Base-by-base conservation (phyloP, 495 filamentous ascomycete species). In the Pyrenopolyporus hunteri region DNA sequence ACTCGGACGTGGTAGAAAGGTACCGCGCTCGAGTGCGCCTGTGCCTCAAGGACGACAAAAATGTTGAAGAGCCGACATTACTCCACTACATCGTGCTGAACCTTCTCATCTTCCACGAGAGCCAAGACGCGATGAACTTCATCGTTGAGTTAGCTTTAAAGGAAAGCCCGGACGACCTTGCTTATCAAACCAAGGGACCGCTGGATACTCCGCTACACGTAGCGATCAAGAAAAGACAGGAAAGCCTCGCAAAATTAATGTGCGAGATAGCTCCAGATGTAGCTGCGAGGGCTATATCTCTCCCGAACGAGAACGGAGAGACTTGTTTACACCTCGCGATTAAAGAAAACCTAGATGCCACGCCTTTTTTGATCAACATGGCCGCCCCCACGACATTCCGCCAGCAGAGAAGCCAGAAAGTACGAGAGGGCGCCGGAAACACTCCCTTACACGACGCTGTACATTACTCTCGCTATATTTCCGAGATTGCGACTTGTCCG, bases 271-370 rank as follows among this genome's bases (percentile, higher is more conserved):
- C 44, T 25, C 54, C 54, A 16, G 28, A 9, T 20, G 54, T 48
- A 11, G 54, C 54, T 39, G 54, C 54, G 7, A 57, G 48, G 25
- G 54, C 54, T 6, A 57, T 57, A 39, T 57, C 54, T n/a, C 35
- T 57, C 1, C 43, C 47, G 23, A 57, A 57, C n/a, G 54, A 57
- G 20, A 57, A 48, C 11, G 54, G 54, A 22, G 54, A 57, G 33
- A 48, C 54, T 1, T 57, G 54, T 14, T 48, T 57, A 25, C 54
- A 57, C 23, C 33, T 57, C 31, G 43, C 43, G 1, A 57, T 48
- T 23, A 57, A 57, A 17, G 54, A 57, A 10, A 57, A 48, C 26
- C 32, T 48, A 4, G 54, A 57, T 17, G 35, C 48, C 4, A 33
- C 46, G 11, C 54, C 35, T 0, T 57, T 48, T 33, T 23, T 57